Conservation (phyloP, 2,329 filamentous ascomycete species). For the Pseudocercospora vitis region DNA sequence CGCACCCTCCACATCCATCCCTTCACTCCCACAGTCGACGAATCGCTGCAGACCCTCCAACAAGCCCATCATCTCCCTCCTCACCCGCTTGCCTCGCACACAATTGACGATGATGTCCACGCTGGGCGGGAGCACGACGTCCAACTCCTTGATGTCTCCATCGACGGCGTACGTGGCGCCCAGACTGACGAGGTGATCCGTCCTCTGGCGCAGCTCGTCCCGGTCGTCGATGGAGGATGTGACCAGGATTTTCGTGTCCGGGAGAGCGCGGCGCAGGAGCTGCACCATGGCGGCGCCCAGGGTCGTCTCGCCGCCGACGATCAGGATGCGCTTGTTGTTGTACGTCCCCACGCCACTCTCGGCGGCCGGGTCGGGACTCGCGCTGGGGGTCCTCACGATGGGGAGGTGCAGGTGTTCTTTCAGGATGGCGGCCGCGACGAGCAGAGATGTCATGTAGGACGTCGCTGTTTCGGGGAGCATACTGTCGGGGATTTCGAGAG, state of each 20-base stretch:
- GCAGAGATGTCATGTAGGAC: slow-evolving; percentile 13
- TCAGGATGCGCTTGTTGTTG: slow-evolving; percentile 14
- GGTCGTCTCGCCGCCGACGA: slow-evolving; percentile 13
- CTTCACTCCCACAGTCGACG: slow-evolving; percentile 8
- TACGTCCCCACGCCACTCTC: slow-evolving; percentile 15
- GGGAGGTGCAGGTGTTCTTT: slow-evolving; percentile 19
- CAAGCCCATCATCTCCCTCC: slow-evolving; percentile 10
- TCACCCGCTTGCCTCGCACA: neutral
- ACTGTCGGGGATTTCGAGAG: slow-evolving; percentile 14
- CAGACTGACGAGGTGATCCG: slow-evolving; percentile 4
- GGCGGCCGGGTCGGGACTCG: slow-evolving; percentile 10
- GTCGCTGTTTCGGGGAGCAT: slow-evolving; percentile 14
- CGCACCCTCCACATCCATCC: slow-evolving; percentile 14
- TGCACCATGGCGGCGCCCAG: slow-evolving; percentile 14
- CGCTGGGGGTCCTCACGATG: slow-evolving; percentile 12
- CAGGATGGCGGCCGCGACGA: slow-evolving; percentile 13
- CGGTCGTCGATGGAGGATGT: neutral
- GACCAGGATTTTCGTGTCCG: slow-evolving; percentile 6
- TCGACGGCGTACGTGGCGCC: slow-evolving; percentile 12
- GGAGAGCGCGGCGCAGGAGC: slow-evolving; percentile 14
- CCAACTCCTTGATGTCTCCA: neutral
- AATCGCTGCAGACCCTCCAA: slow-evolving; percentile 11
- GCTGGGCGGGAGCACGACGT: slow-evolving; percentile 6
- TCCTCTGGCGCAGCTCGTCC: neutral
- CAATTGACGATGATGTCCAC: slow-evolving; percentile 17